These are phyloP conservation scores for Erigeron philadelphicus DNA, from an alignment of 140 eudicot genomes.

Conservation along the genomic window DNA sequence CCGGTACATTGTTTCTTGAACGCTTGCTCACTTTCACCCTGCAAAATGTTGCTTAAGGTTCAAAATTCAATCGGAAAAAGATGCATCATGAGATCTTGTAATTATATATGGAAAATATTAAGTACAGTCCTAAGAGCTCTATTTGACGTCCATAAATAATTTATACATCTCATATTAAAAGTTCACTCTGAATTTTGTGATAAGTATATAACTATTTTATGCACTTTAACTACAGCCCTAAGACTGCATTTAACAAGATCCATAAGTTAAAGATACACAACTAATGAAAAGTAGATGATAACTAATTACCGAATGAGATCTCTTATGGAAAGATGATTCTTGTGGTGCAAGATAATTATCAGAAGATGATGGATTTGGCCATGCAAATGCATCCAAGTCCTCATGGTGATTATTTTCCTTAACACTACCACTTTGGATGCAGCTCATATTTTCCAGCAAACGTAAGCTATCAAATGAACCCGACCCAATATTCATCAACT, in stretches of 20 bases:
- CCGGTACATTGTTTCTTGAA: constrained; percentile 70
- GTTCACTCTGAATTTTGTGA: no score
- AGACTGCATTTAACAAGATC: no score
- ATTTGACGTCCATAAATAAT: no score
- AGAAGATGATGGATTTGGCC: constrained; percentile 48
- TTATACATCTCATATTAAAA: no score
- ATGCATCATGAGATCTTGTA: no score
- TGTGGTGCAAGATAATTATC: constrained; percentile 30
- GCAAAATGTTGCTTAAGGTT: background rate
- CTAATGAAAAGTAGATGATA: background rate
- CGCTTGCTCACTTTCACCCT: constrained; percentile 72
- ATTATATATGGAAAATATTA: no score
- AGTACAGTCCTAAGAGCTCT: no score
- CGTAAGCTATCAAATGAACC: constrained; percentile 34
- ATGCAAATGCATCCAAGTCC: constrained; percentile 43
- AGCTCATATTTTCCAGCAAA: constrained; percentile 35
- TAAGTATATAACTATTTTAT: background rate
- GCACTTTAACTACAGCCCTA: no score
- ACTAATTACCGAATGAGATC: constrained; percentile 49
- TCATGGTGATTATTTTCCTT: constrained; percentile 30
- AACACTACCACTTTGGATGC: constrained; percentile 36
- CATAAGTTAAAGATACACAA: background rate
- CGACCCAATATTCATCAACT: constrained; percentile 33
- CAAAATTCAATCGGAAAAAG: background rate
- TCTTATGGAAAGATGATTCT: constrained; percentile 53